A percentile compares a stretch with the other conserved stretches of the same genome.
Conservation (phyloP, 1,284 basidiomycete species). For the Amylostereum areolatum region DNA sequence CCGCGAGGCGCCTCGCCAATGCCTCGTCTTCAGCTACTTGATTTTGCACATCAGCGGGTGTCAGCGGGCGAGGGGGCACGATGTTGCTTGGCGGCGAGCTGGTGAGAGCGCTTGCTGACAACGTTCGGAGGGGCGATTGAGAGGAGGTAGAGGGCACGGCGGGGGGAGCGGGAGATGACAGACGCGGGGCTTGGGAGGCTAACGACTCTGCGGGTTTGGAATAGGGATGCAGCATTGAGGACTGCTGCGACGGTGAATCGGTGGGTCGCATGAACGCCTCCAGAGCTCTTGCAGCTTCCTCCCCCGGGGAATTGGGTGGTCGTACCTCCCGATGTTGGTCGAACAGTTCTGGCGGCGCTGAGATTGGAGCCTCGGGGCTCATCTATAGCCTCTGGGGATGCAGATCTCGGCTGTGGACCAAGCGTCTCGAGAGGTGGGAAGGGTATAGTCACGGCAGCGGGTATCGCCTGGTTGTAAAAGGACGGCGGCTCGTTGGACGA, state of each 20-base stretch:
- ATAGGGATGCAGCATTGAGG: too few species aligned
- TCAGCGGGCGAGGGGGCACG: not conserved
- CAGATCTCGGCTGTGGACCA: not conserved
- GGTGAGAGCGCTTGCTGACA: constrained; percentile 1
- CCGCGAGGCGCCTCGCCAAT: constrained; percentile 24
- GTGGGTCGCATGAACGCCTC: constrained; percentile 42
- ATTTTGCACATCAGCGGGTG: not conserved
- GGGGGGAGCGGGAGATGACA: not conserved
- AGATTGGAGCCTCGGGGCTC: not conserved
- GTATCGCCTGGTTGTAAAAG: constrained; percentile 2
- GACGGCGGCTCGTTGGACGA: not conserved
- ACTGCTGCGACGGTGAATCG: constrained; percentile 1
- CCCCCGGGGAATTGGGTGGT: constrained; percentile 37
- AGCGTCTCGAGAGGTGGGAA: constrained; percentile 8
- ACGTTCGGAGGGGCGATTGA: not conserved
- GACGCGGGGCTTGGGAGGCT: not conserved
- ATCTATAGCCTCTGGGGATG: not conserved
- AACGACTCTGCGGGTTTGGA: too few species aligned
- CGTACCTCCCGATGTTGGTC: not conserved
- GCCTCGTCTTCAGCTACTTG: constrained; percentile 32
- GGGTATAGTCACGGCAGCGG: constrained; percentile 22
- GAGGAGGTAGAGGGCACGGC: not conserved
- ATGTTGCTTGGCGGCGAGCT: constrained; percentile 4
- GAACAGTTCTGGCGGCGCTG: not conserved
- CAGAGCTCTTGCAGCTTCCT: constrained; percentile 58